These are phyloP conservation scores for Picea glauca DNA, from an alignment of 75 land plant genomes.

Conservation along the genomic window DNA sequence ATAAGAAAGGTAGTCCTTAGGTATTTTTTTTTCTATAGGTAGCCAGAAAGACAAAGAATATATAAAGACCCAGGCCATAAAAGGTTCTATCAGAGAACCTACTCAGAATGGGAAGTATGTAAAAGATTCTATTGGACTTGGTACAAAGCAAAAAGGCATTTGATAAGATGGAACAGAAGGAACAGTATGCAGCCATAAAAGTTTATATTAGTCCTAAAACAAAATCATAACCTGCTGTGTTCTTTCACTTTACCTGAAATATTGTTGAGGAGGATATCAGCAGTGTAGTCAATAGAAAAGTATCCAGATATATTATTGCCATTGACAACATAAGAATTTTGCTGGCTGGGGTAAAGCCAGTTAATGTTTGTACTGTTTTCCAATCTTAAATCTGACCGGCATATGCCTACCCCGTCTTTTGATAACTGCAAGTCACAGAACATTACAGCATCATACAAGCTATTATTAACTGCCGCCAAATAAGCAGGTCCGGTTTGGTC, in stretches of 20 bases:
- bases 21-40: neutral
- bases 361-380: constrained; percentile 39
- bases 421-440: constrained; percentile 86
- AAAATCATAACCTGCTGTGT: neutral
- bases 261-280: constrained; percentile 20
- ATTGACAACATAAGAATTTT: constrained; percentile 48
- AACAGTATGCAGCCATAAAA: neutral
- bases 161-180: neutral
- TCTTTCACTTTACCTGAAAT: constrained; percentile 26
- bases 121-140: no score
- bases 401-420: constrained; percentile 63
- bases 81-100: no score
- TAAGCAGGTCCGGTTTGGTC: constrained; percentile 62
- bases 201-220: neutral
- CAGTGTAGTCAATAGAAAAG: constrained; percentile 69
- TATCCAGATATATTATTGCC: constrained; percentile 48
- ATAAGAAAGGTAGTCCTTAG: neutral
- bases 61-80: neutral
- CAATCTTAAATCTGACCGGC: constrained; percentile 55
- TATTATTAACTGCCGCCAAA: constrained; percentile 18
- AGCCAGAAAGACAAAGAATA: neutral
- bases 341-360: constrained; percentile 12
- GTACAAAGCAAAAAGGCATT: neutral
- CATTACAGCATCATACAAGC: constrained; percentile 27
- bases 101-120: neutral